Evolutionary conservation across 768 basidiomycete genomes (phyloP).

Genomic region (Calocera cornea): DNA sequence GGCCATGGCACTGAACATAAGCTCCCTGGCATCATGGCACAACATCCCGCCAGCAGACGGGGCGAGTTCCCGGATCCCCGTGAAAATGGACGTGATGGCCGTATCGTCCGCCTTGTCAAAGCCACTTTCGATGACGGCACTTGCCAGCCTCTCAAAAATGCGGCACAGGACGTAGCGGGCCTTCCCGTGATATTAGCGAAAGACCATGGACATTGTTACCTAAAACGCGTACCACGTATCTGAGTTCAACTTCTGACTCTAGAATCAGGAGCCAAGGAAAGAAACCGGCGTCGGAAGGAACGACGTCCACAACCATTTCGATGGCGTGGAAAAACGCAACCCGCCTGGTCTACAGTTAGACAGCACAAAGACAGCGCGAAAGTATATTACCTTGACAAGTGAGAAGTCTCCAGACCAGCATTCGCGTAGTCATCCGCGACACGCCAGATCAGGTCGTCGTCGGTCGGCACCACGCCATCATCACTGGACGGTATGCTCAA

Average conservation of each 20-base stretch:
- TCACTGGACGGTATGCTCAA: no score
- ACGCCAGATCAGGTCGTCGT: not conserved
- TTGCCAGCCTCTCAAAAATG: not conserved
- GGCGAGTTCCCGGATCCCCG: not conserved
- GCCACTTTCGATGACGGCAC: not conserved
- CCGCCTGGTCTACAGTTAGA: not conserved
- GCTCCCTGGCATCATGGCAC: no score
- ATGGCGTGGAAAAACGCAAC: not conserved
- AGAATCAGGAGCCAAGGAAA: not conserved
- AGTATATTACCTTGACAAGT: not conserved
- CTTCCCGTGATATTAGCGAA: not conserved
- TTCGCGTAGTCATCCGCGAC: not conserved
- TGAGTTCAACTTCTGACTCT: not conserved
- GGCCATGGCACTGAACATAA: no score
- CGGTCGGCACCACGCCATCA: not conserved
- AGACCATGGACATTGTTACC: not conserved
- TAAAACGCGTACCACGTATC: not conserved
- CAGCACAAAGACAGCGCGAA: not conserved
- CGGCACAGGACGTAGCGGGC: not conserved
- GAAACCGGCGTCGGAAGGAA: not conserved
- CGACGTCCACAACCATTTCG: not conserved
- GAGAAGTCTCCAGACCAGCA: not conserved
- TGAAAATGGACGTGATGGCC: not conserved
- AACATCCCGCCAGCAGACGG: no score
- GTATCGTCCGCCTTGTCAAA: not conserved